A percentile compares a stretch with the other conserved stretches of the same genome.
Conservation (phyloP, 371 early-diverging fungal genomes). For the Circinella minor region DNA sequence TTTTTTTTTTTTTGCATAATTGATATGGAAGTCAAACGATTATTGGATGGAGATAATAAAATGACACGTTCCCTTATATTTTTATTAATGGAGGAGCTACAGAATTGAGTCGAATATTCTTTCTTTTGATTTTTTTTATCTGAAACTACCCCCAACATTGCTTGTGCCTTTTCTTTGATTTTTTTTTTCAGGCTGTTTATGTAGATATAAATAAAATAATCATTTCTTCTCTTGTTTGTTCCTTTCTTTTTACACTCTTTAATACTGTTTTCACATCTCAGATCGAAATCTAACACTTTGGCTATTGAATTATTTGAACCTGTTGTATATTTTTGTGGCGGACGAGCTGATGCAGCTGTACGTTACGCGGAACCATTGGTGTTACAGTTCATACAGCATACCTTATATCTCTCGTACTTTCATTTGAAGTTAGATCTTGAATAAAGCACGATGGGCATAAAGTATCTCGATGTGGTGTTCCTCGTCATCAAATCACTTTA, state of each 20-base stretch:
- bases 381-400: not conserved
- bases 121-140: no score
- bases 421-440: not conserved
- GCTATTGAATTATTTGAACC: slow-evolving; percentile 10
- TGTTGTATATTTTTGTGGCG: not conserved
- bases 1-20: not conserved
- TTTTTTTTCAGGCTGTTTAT: no score
- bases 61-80: slow-evolving; percentile 50
- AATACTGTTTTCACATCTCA: not conserved
- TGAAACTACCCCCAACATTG: no score
- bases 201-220: no score
- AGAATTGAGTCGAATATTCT: slow-evolving; percentile 22
- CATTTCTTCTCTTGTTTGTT: no score
- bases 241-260: no score
- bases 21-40: slow-evolving; percentile 38
- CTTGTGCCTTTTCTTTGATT: no score
- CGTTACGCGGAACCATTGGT: slow-evolving; percentile 5
- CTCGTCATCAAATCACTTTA: not conserved
- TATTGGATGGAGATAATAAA: slow-evolving; percentile 36
- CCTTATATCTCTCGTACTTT: slow-evolving; percentile 1
- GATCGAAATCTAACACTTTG: not conserved
- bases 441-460: not conserved
- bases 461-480: not conserved
- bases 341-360: slow-evolving; percentile 1
- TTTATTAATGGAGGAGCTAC: slow-evolving; percentile 53